These are phyloP conservation scores for Emergomyces orientalis DNA, from an alignment of 2,329 filamentous ascomycete genomes.

Conservation along the genomic window DNA sequence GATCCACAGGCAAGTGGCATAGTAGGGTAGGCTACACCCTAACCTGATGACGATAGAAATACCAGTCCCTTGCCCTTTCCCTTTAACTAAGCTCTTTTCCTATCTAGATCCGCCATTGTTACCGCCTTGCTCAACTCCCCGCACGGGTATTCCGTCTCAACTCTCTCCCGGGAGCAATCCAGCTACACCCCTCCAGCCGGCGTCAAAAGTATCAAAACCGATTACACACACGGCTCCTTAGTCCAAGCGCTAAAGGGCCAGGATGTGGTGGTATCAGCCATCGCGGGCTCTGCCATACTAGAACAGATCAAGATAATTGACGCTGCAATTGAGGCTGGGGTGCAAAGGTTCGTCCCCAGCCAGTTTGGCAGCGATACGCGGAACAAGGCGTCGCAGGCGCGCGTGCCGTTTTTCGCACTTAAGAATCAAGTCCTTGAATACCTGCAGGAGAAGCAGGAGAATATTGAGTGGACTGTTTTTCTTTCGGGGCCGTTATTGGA, in stretches of 20 bases:
- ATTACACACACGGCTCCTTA: constrained; percentile 19
- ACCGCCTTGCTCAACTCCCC: constrained; percentile 11
- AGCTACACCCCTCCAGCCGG: constrained; percentile 11
- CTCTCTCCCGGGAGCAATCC: constrained; percentile 14
- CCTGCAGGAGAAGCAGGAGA: constrained; percentile 14
- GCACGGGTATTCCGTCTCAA: constrained; percentile 15
- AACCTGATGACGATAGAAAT: not conserved
- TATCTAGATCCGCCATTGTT: constrained; percentile 8
- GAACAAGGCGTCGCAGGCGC: constrained; percentile 5
- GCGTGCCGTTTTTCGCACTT: constrained; percentile 10
- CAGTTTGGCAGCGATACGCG: constrained; percentile 10
- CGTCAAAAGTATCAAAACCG: constrained; percentile 13
- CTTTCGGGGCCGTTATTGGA: constrained; percentile 14
- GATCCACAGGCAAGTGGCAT: constrained; percentile 5
- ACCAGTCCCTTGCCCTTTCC: not conserved
- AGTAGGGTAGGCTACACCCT: constrained; percentile 4
- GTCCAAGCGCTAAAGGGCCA: constrained; percentile 15
- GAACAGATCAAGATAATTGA: constrained; percentile 10
- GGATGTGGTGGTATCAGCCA: constrained; percentile 18
- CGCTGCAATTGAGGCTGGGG: constrained; percentile 9
- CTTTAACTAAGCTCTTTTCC: not conserved
- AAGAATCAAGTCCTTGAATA: constrained; percentile 15
- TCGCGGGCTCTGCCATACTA: constrained; percentile 8
- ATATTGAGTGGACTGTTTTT: constrained; percentile 15
- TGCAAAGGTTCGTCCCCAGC: constrained; percentile 10